Percentiles rank a stretch among this genome's conserved stretches.
phyloP scores from a whole-genome alignment of 2,329 filamentous ascomycete genomes.

The Gnomoniopsis sp. region DNA sequence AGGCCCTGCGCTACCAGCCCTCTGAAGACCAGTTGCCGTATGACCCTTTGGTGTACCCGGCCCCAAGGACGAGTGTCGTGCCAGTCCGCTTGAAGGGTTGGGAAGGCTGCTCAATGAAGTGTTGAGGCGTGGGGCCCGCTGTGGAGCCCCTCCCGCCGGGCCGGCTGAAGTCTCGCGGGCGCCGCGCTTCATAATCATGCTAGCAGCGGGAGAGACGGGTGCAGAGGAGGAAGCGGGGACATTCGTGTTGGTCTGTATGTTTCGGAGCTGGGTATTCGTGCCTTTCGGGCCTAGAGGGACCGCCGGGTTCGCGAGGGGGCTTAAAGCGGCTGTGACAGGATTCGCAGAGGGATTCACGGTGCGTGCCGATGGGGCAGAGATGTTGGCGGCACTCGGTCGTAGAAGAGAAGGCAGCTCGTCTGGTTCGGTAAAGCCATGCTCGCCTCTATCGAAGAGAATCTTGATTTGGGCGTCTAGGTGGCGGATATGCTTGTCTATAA shows the following conservation, averaged over 20 bases:
- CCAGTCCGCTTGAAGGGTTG: constrained; percentile 54
- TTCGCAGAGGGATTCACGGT: constrained; percentile 41
- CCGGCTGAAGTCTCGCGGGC: constrained; percentile 57
- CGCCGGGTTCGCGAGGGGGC: constrained; percentile 35
- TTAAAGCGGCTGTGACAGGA: constrained; percentile 33
- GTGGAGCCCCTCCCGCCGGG: constrained; percentile 45
- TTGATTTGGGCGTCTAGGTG: constrained; percentile 63
- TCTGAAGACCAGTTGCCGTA: constrained; percentile 26
- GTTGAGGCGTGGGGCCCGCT: constrained; percentile 49
- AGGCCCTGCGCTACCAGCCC: constrained; percentile 58
- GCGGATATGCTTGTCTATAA: constrained; percentile 60
- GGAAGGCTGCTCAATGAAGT: constrained; percentile 45
- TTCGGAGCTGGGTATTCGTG: constrained; percentile 45
- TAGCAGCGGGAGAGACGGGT: constrained; percentile 58
- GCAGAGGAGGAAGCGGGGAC: constrained; percentile 52
- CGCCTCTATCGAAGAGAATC: constrained; percentile 56
- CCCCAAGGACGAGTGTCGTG: constrained; percentile 60
- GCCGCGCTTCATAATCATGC: constrained; percentile 56
- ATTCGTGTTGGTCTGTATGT: constrained; percentile 39
- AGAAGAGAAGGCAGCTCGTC: constrained; percentile 62
- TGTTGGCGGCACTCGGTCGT: constrained; percentile 55
- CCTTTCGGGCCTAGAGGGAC: constrained; percentile 40
- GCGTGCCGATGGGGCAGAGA: constrained; percentile 36
- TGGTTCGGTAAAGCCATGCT: constrained; percentile 59
- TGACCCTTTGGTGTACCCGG: constrained; percentile 58